Conservation (phyloP, 2,329 filamentous ascomycete genomes). For the Botrytis porri region DNA sequence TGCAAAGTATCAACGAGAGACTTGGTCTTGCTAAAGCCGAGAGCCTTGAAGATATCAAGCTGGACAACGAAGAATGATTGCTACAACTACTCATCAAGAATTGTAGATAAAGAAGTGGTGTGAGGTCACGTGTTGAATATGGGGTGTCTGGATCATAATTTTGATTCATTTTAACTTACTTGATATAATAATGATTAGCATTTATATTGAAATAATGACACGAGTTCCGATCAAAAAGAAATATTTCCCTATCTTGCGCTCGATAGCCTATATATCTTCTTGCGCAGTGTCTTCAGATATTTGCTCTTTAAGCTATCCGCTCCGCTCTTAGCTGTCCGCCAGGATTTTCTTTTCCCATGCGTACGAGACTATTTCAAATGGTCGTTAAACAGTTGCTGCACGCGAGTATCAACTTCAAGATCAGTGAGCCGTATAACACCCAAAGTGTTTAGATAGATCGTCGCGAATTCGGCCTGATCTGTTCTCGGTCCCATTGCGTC, state of each 20-base stretch:
- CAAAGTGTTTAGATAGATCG: too few species aligned
- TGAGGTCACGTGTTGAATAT: background rate
- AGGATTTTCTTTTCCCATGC: too few species aligned
- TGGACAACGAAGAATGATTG: conserved; percentile 12
- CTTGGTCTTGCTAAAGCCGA: conserved; percentile 34
- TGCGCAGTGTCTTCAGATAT: background rate
- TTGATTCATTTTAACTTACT: background rate
- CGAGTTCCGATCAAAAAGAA: background rate
- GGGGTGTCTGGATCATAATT: background rate
- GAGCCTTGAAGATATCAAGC: conserved; percentile 29
- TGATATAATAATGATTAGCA: background rate
- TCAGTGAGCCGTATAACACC: background rate
- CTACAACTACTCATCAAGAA: conserved; percentile 8
- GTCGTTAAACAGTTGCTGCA: background rate
- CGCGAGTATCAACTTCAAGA: fast-evolving
- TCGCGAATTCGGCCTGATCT: too few species aligned
- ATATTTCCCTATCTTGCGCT: too few species aligned
- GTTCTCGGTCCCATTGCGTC: too few species aligned
- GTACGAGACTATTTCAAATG: background rate
- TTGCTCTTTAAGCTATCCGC: background rate
- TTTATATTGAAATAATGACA: background rate
- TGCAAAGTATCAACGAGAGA: conserved; percentile 30
- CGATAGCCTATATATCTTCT: too few species aligned
- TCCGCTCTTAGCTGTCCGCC: background rate
- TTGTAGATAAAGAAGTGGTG: background rate